Conservation (phyloP, 306 rosid species). For the Prosopis cineraria region DNA sequence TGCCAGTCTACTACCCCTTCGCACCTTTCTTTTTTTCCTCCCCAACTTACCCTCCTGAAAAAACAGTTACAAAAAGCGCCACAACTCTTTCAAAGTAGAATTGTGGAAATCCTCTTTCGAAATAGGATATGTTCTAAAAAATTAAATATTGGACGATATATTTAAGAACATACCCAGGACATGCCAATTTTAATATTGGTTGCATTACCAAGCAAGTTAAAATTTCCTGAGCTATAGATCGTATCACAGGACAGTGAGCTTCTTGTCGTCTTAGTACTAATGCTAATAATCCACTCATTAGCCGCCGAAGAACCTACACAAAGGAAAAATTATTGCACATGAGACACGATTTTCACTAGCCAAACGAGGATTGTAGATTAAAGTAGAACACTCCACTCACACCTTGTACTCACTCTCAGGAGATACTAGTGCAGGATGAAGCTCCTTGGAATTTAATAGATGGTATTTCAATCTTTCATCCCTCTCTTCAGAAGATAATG, state of each 20-base stretch:
- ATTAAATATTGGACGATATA: slow-evolving; percentile 21
- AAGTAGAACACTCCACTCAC: slow-evolving; percentile 81
- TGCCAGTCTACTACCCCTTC: background rate
- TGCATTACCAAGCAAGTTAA: slow-evolving; percentile 88
- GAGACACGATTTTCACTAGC: slow-evolving; percentile 30
- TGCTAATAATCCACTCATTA: slow-evolving; percentile 85
- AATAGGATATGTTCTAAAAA: slow-evolving; percentile 6
- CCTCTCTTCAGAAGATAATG: slow-evolving; percentile 91
- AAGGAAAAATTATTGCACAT: slow-evolving; percentile 40
- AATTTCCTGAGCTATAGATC: slow-evolving; percentile 85
- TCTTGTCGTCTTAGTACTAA: slow-evolving; percentile 77
- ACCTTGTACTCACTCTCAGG: slow-evolving; percentile 99
- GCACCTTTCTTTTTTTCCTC: no score
- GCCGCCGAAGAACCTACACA: slow-evolving; percentile 77
- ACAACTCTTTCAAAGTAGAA: slow-evolving; percentile 18
- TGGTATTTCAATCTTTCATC: slow-evolving; percentile 91
- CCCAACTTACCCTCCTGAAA: background rate
- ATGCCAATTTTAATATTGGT: slow-evolving; percentile 85
- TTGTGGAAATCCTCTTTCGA: background rate
- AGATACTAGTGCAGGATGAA: slow-evolving; percentile 93
- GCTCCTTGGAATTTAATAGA: slow-evolving; percentile 86
- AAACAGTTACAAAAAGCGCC: background rate
- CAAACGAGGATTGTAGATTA: slow-evolving; percentile 25
- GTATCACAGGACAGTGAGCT: slow-evolving; percentile 84
- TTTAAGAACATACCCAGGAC: slow-evolving; percentile 84